These are phyloP conservation scores for Aspergillus tanneri DNA, from an alignment of 2,329 filamentous ascomycete genomes.

Conservation along the genomic window DNA sequence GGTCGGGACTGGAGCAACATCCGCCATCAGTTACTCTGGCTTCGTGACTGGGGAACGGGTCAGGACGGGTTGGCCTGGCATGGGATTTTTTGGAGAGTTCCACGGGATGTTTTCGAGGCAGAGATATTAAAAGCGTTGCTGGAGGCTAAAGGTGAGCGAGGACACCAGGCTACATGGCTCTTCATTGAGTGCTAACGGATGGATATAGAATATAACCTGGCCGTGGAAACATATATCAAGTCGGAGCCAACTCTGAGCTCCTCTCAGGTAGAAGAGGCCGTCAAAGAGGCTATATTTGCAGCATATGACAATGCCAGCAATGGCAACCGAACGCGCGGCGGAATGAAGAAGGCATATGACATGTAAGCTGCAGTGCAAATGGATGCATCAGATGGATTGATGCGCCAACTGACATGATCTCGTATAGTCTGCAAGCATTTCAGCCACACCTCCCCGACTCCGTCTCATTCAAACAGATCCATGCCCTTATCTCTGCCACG, in stretches of 20 bases:
- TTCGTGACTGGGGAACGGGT: constrained; percentile 57
- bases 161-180: neutral
- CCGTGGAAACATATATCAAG: constrained; percentile 43
- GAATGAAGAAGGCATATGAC: constrained; percentile 61
- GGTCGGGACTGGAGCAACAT: constrained; percentile 51
- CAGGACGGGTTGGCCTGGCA: constrained; percentile 36
- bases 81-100: constrained; percentile 52
- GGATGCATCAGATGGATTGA: neutral
- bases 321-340: constrained; percentile 61
- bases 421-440: constrained; percentile 43
- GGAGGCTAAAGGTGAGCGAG: constrained; percentile 42
- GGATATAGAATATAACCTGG: constrained; percentile 41
- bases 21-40: constrained; percentile 57
- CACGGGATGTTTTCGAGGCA: constrained; percentile 51
- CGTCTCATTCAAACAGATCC: constrained; percentile 43
- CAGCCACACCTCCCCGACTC: constrained; percentile 44
- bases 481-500: constrained; percentile 59
- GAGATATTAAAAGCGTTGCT: constrained; percentile 59
- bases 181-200: constrained; percentile 19
- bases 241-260: constrained; percentile 39
- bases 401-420: constrained; percentile 1
- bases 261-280: constrained; percentile 52
- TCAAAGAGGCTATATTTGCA: constrained; percentile 54
- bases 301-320: constrained; percentile 66
- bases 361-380: constrained; percentile 43